These are phyloP conservation scores for Citrus inodora DNA, from an alignment of 345 rosid genomes.

Conservation along the genomic window DNA sequence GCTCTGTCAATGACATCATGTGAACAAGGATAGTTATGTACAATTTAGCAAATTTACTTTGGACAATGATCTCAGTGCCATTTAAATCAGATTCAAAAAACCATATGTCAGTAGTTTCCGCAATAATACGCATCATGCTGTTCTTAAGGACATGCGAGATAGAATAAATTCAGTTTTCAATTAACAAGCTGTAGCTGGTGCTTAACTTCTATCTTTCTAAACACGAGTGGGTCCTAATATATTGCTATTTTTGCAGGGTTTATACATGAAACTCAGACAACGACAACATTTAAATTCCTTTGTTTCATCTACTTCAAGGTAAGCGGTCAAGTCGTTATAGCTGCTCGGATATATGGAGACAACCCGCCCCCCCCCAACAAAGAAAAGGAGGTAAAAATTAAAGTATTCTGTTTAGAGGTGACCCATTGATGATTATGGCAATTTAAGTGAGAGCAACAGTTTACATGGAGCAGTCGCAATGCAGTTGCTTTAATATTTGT, in stretches of 20 bases:
- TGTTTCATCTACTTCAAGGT: constrained; percentile 31
- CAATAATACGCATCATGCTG: neutral
- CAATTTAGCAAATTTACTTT: too few relatives aligned
- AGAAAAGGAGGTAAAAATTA: too few relatives aligned
- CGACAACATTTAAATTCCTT: constrained; percentile 28
- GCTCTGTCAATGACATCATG: too few relatives aligned
- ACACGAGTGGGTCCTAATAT: neutral
- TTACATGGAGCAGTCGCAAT: too few relatives aligned
- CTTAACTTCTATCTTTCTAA: neutral
- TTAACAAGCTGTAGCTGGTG: neutral
- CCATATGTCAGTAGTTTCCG: neutral
- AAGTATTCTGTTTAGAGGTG: too few relatives aligned
- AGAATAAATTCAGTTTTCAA: neutral
- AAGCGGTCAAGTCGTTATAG: constrained; percentile 14
- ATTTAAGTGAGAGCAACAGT: too few relatives aligned
- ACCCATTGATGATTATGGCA: too few relatives aligned
- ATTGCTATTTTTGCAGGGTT: constrained; percentile 53
- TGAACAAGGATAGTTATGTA: too few relatives aligned
- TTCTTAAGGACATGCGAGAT: neutral
- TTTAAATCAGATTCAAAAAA: neutral
- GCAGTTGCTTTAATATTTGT: too few relatives aligned
- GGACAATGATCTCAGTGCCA: too few relatives aligned
- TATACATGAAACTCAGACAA: constrained; percentile 70
- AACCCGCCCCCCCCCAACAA: too few relatives aligned
- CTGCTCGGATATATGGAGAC: neutral